A percentile compares a stretch with the other conserved stretches of the same genome.
Evolutionary conservation across 129 eudicot species (phyloP).

Genomic region (Oenanthe sinensis): DNA sequence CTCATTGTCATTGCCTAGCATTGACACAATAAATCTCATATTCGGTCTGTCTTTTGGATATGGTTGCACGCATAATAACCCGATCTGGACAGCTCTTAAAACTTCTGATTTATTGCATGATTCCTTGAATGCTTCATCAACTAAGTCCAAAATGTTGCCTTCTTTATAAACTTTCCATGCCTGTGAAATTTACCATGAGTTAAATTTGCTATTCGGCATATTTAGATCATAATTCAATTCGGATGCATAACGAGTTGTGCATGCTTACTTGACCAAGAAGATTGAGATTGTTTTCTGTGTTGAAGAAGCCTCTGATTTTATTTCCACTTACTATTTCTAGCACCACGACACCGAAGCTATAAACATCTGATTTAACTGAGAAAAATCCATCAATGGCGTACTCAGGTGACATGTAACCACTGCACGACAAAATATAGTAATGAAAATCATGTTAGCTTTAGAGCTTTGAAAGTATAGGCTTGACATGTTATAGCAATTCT

Average conservation of each 20-base stretch:
- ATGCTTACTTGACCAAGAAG: conserved; percentile 5
- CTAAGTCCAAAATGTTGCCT: not conserved
- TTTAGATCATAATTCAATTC: not conserved
- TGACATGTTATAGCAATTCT: not conserved
- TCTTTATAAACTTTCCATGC: conserved; percentile 8
- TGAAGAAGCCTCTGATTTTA: not conserved
- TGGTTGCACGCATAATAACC: conserved; percentile 5
- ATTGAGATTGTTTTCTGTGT: not conserved
- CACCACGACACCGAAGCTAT: conserved; percentile 5
- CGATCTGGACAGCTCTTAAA: not conserved
- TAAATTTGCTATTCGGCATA: not conserved
- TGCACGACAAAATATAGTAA: not conserved
- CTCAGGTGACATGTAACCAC: conserved; percentile 11
- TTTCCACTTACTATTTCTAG: conserved; percentile 6
- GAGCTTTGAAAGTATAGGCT: not conserved
- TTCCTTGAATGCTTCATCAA: not conserved
- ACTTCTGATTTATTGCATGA: not conserved
- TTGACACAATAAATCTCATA: not conserved
- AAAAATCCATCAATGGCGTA: conserved; percentile 2
- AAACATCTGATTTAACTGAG: conserved; percentile 6
- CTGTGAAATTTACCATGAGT: not conserved
- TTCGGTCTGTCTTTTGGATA: conserved; percentile 5
- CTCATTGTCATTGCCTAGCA: not conserved
- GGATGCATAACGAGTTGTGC: not conserved
- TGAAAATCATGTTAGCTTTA: not conserved